Conservation (phyloP, 495 filamentous ascomycete genomes). For the Penicillium lagena region DNA sequence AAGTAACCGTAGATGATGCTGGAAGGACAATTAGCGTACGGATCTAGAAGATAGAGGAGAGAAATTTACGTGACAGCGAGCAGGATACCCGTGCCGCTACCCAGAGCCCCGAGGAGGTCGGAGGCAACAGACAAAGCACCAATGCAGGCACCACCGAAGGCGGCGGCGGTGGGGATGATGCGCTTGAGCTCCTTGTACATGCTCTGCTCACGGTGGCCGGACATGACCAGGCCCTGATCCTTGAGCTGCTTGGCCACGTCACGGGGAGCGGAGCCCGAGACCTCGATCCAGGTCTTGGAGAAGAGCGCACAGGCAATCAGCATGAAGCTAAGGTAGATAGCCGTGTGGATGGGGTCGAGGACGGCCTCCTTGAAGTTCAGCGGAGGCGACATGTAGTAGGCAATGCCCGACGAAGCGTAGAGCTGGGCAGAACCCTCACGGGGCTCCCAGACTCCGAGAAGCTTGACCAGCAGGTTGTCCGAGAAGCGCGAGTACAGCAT, state of each 20-base stretch:
- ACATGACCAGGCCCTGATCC: constrained; percentile 99
- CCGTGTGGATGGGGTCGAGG: constrained; percentile 93
- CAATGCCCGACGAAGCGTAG: constrained; percentile 81
- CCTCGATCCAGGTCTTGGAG: constrained; percentile 99
- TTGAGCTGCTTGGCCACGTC: constrained; percentile 99
- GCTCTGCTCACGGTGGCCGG: constrained; percentile 97
- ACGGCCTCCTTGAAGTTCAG: constrained; percentile 96
- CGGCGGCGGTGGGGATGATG: constrained; percentile 95
- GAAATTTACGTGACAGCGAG: constrained; percentile 93
- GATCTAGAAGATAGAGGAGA: neutral
- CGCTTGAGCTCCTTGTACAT: constrained; percentile 99
- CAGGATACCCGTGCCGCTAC: constrained; percentile 94
- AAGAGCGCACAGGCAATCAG: constrained; percentile 95
- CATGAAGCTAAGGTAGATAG: constrained; percentile 95
- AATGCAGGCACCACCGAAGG: constrained; percentile 99
- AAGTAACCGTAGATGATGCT: constrained; percentile 99
- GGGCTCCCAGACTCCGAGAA: constrained; percentile 98
- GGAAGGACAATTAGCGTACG: constrained; percentile 11
- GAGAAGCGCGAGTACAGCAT: constrained; percentile 99
- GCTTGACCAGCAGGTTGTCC: constrained; percentile 93
- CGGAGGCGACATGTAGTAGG: constrained; percentile 99
- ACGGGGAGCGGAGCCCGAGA: constrained; percentile 92
- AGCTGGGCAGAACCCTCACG: constrained; percentile 95
- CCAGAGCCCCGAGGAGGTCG: constrained; percentile 93
- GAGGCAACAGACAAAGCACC: constrained; percentile 92